A percentile compares a stretch with the other conserved stretches of the same genome.
Evolutionary conservation across 495 filamentous ascomycete genomes (phyloP).

Genomic region (Viridothelium virens): DNA sequence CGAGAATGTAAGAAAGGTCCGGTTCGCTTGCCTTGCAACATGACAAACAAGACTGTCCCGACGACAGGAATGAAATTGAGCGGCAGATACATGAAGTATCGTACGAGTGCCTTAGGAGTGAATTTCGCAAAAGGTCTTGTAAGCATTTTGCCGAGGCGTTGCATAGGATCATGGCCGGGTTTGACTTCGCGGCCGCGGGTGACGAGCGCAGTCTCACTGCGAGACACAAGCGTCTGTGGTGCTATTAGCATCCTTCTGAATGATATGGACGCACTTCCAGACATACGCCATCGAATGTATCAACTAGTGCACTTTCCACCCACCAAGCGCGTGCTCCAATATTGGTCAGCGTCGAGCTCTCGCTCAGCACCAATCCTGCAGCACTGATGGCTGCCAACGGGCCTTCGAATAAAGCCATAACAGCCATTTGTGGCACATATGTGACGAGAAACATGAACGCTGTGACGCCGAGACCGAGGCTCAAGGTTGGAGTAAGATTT

Average conservation of each 20-base stretch:
- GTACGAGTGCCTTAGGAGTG: slow-evolving; percentile 55
- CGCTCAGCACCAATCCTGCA: slow-evolving; percentile 67
- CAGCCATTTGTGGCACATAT: slow-evolving; percentile 79
- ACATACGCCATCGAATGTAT: slow-evolving; percentile 85
- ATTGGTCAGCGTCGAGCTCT: slow-evolving; percentile 71
- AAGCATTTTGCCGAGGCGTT: slow-evolving; percentile 63
- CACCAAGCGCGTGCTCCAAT: slow-evolving; percentile 67
- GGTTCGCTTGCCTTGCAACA: slow-evolving; percentile 57
- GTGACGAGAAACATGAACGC: slow-evolving; percentile 74
- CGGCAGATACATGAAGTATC: slow-evolving; percentile 72
- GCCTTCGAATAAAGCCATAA: slow-evolving; percentile 75
- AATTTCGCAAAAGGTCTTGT: slow-evolving; percentile 63
- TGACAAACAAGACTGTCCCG: slow-evolving; percentile 70
- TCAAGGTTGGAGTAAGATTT: slow-evolving; percentile 50
- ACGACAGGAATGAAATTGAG: slow-evolving; percentile 88
- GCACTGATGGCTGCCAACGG: slow-evolving; percentile 75
- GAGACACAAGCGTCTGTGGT: slow-evolving; percentile 32
- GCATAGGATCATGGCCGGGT: slow-evolving; percentile 50
- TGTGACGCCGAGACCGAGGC: slow-evolving; percentile 34
- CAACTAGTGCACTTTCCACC: slow-evolving; percentile 69
- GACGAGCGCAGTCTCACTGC: slow-evolving; percentile 47
- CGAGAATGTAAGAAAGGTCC: slow-evolving; percentile 49
- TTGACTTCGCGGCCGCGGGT: slow-evolving; percentile 65
- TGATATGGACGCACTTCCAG: slow-evolving; percentile 37
- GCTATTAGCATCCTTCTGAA: slow-evolving; percentile 28